Base-by-base conservation (phyloP, 179 eudicot genomes). In the Vitellaria paradoxa region DNA sequence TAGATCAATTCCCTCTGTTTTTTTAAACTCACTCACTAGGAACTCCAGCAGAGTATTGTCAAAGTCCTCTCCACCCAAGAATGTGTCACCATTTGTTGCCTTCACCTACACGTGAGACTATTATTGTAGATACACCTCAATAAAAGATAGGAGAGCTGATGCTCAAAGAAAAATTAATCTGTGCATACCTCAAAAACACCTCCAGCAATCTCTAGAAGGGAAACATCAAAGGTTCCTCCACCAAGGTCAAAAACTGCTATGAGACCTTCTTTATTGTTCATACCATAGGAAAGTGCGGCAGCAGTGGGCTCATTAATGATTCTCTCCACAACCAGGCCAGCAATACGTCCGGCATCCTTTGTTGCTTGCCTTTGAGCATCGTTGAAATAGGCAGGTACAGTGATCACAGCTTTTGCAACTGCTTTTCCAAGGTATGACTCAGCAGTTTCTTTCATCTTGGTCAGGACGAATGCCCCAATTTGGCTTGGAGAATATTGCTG, bases 341-440 rank as follows among this genome's bases (percentile, higher is more conserved):
- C 85, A 76, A 93, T 93, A 71, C 85, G 78, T 21, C 97, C 97
- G 63, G 97, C 97, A 82, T 93, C 97, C 79, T 93, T 91, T 15
- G 97, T 91, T 47, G 97, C 97, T 80, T 93, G 97, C 82, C 97
- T 88, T 80, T 93, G 97, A 37, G 97, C 94, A 87, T 93, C 97
- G 57, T 93, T 93, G 68, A 93, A 93, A 76, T 93, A 90, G 42
- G 97, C 97, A 3, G 97, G 97, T n/a, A 93, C 97, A n/a, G 97
- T 93, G 23, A 93, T 73, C 62, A 93, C 97, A 70, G 97, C 97
- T 74, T 92, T 91, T 6, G 83, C 77, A 20, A 93, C 90, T 12
- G 85, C 24, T 77, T 87, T 93, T 21, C 97, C 97, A 42, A 93
- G 92, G 80, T 90, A 93, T 8, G 96, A 85, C 80, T 93, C 97